A percentile compares a stretch with the other conserved stretches of the same genome.
These are phyloP conservation scores for Kodamaea neixiangensis DNA, from an alignment of 805 yeast genomes.

Conservation along the genomic window DNA sequence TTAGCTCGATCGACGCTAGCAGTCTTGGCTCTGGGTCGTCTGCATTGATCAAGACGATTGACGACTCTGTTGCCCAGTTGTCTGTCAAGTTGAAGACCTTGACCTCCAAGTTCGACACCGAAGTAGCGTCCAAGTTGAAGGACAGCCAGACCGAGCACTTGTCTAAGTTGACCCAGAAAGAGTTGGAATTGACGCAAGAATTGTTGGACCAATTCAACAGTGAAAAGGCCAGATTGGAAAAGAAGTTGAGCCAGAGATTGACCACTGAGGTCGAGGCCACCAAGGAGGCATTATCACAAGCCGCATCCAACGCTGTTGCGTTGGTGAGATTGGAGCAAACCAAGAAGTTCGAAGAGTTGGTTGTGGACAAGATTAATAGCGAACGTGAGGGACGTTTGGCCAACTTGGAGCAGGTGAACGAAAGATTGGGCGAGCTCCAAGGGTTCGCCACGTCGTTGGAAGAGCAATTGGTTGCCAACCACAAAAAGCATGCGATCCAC, in stretches of 20 bases:
- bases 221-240: constrained; percentile 62
- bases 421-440: constrained; percentile 57
- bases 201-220: constrained; percentile 61
- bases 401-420: constrained; percentile 60
- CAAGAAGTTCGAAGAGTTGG: constrained; percentile 59
- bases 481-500: constrained; percentile 34
- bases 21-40: constrained; percentile 26
- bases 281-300: constrained; percentile 60
- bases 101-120: constrained; percentile 38
- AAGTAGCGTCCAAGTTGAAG: constrained; percentile 35
- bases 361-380: constrained; percentile 53
- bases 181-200: constrained; percentile 57
- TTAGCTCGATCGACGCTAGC: constrained; percentile 35
- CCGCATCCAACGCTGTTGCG: constrained; percentile 72
- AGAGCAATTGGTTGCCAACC: constrained; percentile 34
- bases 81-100: constrained; percentile 33
- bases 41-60: constrained; percentile 30
- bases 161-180: constrained; percentile 45
- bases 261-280: constrained; percentile 67
- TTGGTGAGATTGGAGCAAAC: constrained; percentile 69
- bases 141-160: constrained; percentile 41
- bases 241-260: constrained; percentile 59
- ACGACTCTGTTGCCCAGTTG: constrained; percentile 33
- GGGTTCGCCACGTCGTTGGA: constrained; percentile 49
- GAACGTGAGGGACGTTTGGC: constrained; percentile 77